These are phyloP conservation scores for Paraconiothyrium brasiliense DNA, from an alignment of 2,329 filamentous ascomycete species.

Conservation along the genomic window DNA sequence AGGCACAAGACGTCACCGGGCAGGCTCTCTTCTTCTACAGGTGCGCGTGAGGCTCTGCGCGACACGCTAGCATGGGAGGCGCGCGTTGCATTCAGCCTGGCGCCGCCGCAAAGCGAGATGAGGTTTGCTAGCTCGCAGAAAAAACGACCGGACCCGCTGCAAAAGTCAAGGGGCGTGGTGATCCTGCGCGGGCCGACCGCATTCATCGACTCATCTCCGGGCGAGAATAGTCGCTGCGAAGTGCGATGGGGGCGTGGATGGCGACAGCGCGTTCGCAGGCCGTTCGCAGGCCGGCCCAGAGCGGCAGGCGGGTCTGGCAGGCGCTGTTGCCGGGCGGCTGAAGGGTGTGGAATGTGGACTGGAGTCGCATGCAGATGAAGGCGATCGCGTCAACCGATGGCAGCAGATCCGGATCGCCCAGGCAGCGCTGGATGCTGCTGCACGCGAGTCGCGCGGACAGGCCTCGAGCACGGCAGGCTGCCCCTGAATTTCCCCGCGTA, in stretches of 20 bases:
- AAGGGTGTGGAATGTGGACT: too few relatives aligned
- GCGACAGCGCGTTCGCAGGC: conserved; percentile 1
- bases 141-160: conserved; percentile 7
- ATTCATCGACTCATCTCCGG: conserved; percentile 9
- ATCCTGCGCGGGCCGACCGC: neutral
- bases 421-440: neutral
- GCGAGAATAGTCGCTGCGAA: neutral
- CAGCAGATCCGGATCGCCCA: neutral
- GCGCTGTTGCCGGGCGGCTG: neutral
- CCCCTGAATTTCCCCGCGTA: conserved; percentile 50
- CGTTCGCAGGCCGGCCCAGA: neutral
- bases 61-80: neutral
- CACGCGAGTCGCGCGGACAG: neutral
- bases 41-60: conserved; percentile 2
- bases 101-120: conserved; percentile 13
- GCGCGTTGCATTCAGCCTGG: conserved; percentile 1
- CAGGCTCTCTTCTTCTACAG: conserved; percentile 4
- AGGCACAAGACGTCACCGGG: conserved; percentile 7
- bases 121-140: conserved; percentile 3
- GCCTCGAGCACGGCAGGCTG: conserved; percentile 3
- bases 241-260: neutral
- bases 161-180: neutral
- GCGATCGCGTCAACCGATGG: conserved; percentile 3
- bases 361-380: neutral
- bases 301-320: neutral